Base-by-base conservation (phyloP, 306 rosid genomes). In the Vigna radiata region DNA sequence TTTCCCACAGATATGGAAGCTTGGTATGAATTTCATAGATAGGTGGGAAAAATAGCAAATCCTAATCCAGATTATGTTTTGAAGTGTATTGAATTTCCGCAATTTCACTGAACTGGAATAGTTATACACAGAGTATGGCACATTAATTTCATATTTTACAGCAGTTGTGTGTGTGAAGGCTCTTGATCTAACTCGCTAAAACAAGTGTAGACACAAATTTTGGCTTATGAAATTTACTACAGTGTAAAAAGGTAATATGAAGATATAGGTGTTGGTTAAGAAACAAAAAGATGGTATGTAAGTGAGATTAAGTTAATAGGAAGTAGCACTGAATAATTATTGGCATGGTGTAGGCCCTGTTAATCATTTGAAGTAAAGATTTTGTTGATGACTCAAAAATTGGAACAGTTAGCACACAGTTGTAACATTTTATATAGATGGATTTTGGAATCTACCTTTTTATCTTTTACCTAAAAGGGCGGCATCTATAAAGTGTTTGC, bases 361-460 rank as follows among this genome's bases (percentile, higher is more conserved):
- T 88, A 78, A 90, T 92, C 92, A 93, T 89, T 89, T 87, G 88
- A 88, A 89, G 87, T 89, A 88, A 79, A 76, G 87, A 88, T 84
- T 83, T 54, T 36, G 69, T 79, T 79, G 76, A 73, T 66, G 50
- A 69, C 59, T 68, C 21, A 77, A 65, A 8, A 76, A 77, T 59
- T 73, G 79, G 47, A 73, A 75, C 82, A 44, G 80, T 72, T 48
- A 47, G 31, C 60, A 59, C 61, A 60, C 61, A 46, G 68, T 69
- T 19, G 19, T 67, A 59, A 48, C 55, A 58, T 60, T 52, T 49
- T 71, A 31, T 46, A 71, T 70, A 66, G 82, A 71, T 70, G 76
- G 85, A 18, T 68, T n/a, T 62, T 48, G 55, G 68, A 78, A 18
- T 73, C 76, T 13, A 61, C 63, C 49, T 79, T 74, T 82, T 19